Evolutionary conservation across 495 filamentous ascomycete genomes (phyloP), one percentile per base, ranked within the genome.

Genomic region (Neohortaea acidophila): DNA sequence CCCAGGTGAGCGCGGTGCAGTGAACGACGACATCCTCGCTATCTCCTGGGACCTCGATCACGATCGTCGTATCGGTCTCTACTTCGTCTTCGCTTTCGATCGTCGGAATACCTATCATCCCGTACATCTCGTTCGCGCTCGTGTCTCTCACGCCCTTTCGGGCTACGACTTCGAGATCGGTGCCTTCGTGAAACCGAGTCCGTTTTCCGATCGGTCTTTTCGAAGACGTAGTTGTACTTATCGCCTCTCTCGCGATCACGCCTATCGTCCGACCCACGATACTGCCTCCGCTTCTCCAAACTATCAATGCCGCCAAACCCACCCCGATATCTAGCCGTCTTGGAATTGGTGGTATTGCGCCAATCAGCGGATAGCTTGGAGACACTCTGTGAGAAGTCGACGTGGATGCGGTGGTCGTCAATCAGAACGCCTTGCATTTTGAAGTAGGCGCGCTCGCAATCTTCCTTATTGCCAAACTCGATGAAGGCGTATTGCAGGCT

Each of bases 371-470:
- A 83, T 17, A 97, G 54, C 55, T 81, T 83, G 23, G 80, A 86
- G 15, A 83, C 89, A 57, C 84, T 93, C 58, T 97, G 89, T 21
- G 85, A 93, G 62, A 97, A 97, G 56, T 97, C 89, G 34, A 97
- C 91, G 57, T 96, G 89, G 39, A 97, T 96, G 24, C 89, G 80
- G 43, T 94, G 85, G 53, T 97, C 89, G 48, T 97, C 89, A 52
- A 96, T 96, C 41, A 97, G 61, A 5, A 94, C 85, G 4, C 75
- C 78, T 55, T 96, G 81, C 89, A 96, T 97, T 61, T 97, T 97
- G 62, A 86, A 86, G 53, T 96, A 97, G 11, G 89, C 89, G 36
- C 85, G 79, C 60, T 96, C 89, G 57, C 87, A 96, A 43, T 82
- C 78, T 48, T 79, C 73, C 55, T 92, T 83, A 13, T 93, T 74